phyloP scores from a whole-genome alignment of 345 rosid genomes.

The Abelmoschus esculentus region DNA sequence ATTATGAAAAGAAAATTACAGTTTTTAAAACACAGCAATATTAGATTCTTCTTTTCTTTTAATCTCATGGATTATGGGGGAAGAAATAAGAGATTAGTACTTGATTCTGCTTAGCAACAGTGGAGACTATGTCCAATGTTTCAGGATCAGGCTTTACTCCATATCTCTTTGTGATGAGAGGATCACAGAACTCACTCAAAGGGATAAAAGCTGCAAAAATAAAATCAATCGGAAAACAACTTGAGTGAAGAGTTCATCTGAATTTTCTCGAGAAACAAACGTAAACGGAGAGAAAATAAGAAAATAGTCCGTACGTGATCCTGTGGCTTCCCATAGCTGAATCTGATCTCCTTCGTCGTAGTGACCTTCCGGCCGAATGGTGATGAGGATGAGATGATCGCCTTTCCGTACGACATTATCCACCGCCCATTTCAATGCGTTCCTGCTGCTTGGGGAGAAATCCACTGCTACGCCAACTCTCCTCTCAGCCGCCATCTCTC shows the following conservation, averaged over 20 bases:
- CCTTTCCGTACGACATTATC: slow-evolving; percentile 73
- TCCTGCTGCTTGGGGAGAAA: slow-evolving; percentile 77
- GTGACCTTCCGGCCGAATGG: slow-evolving; percentile 40
- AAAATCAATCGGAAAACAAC: not conserved
- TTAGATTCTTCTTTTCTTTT: no score
- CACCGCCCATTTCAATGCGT: slow-evolving; percentile 79
- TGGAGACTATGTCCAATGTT: slow-evolving; percentile 8
- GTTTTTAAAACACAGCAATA: no score
- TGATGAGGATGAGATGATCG: slow-evolving; percentile 70
- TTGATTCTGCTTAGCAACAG: not conserved
- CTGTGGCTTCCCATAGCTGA: slow-evolving; percentile 86
- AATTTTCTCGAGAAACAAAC: not conserved
- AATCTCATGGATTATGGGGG: no score
- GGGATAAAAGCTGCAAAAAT: slow-evolving; percentile 10
- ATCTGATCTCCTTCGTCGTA: slow-evolving; percentile 70
- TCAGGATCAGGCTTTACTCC: slow-evolving; percentile 5
- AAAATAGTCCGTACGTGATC: slow-evolving; percentile 47
- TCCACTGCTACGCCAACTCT: slow-evolving; percentile 82
- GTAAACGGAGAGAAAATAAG: not conserved
- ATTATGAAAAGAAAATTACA: not conserved
- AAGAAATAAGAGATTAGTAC: not conserved
- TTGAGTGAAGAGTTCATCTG: no score
- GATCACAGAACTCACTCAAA: not conserved
- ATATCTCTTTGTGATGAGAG: not conserved
- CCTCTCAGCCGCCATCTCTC: slow-evolving; percentile 43